Conservation (phyloP, 805 yeast genomes). For the Ogataea philodendri region DNA sequence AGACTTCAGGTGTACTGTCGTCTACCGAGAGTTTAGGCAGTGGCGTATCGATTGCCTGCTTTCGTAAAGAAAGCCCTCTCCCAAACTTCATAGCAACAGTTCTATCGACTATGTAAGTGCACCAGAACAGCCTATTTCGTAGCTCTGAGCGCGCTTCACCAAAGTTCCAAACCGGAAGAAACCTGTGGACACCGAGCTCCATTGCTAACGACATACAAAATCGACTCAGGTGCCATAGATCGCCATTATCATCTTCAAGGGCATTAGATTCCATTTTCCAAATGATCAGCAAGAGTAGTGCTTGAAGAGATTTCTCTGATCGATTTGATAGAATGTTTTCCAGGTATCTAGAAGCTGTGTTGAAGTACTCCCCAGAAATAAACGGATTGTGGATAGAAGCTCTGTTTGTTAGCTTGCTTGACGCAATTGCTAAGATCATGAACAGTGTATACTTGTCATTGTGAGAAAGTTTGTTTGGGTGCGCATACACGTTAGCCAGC, state of each 20-base stretch:
- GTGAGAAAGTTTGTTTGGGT: slow-evolving; percentile 16
- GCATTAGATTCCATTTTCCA: slow-evolving; percentile 26
- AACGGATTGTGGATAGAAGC: slow-evolving; percentile 18
- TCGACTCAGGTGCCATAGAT: slow-evolving; percentile 27
- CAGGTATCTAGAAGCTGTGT: slow-evolving; percentile 25
- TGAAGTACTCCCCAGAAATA: slow-evolving; percentile 23
- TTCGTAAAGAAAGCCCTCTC: slow-evolving; percentile 26
- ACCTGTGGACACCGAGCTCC: slow-evolving; percentile 30
- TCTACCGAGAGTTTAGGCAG: slow-evolving; percentile 24
- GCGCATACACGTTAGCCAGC: slow-evolving; percentile 14
- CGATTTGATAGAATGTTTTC: slow-evolving; percentile 23
- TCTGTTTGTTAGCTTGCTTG: slow-evolving; percentile 8
- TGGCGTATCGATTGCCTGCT: slow-evolving; percentile 29
- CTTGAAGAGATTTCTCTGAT: slow-evolving; percentile 25
- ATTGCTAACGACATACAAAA: slow-evolving; percentile 29
- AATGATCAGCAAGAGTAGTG: slow-evolving; percentile 21
- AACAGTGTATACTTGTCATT: slow-evolving; percentile 24
- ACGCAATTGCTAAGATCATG: slow-evolving; percentile 25
- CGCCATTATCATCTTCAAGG: slow-evolving; percentile 27
- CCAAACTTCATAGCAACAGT: slow-evolving; percentile 29
- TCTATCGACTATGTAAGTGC: slow-evolving; percentile 26
- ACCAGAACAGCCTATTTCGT: slow-evolving; percentile 28
- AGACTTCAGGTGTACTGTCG: slow-evolving; percentile 11
- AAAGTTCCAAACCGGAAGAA: slow-evolving; percentile 28
- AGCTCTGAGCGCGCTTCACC: slow-evolving; percentile 23